Percentiles rank a stretch among this genome's conserved stretches.
These are phyloP conservation scores for Elsinoe ampelina DNA, from an alignment of 2,329 filamentous ascomycete species.

Conservation along the genomic window DNA sequence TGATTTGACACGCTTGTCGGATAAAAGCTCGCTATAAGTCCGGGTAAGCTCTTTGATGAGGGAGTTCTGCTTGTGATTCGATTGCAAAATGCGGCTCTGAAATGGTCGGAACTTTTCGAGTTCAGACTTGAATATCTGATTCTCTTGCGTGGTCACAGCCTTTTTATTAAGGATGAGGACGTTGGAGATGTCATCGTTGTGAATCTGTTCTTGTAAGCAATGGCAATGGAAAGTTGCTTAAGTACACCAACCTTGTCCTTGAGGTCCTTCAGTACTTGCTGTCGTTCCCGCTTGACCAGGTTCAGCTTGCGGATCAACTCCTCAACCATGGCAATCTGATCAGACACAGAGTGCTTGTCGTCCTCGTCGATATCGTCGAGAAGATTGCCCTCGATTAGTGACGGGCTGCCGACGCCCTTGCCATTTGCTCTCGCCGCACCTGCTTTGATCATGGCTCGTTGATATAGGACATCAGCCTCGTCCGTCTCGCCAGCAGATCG, in stretches of 20 bases:
- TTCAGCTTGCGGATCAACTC: constrained; percentile 85
- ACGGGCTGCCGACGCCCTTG: constrained; percentile 49
- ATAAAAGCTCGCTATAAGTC: constrained; percentile 76
- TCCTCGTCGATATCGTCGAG: constrained; percentile 88
- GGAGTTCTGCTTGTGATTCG: constrained; percentile 88
- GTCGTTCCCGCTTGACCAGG: constrained; percentile 81
- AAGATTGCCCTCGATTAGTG: constrained; percentile 60
- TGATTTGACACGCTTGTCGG: constrained; percentile 85
- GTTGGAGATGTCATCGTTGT: constrained; percentile 94
- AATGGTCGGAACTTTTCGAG: constrained; percentile 95
- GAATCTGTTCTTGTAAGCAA: constrained; percentile 50
- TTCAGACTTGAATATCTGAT: constrained; percentile 85
- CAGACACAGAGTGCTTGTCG: constrained; percentile 71
- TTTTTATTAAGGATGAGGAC: constrained; percentile 98
- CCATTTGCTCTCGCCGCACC: constrained; percentile 48
- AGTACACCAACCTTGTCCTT: constrained; percentile 76
- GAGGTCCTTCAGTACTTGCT: constrained; percentile 87
- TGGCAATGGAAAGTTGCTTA: background rate
- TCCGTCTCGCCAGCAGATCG: constrained; percentile 75
- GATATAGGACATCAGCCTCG: constrained; percentile 81
- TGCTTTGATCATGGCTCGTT: constrained; percentile 72
- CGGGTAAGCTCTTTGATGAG: constrained; percentile 90
- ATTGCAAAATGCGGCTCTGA: constrained; percentile 82
- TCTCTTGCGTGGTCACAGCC: constrained; percentile 83
- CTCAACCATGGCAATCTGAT: constrained; percentile 83